phyloP scores from a whole-genome alignment of 2,329 filamentous ascomycete species.

The Madurella fahalii region DNA sequence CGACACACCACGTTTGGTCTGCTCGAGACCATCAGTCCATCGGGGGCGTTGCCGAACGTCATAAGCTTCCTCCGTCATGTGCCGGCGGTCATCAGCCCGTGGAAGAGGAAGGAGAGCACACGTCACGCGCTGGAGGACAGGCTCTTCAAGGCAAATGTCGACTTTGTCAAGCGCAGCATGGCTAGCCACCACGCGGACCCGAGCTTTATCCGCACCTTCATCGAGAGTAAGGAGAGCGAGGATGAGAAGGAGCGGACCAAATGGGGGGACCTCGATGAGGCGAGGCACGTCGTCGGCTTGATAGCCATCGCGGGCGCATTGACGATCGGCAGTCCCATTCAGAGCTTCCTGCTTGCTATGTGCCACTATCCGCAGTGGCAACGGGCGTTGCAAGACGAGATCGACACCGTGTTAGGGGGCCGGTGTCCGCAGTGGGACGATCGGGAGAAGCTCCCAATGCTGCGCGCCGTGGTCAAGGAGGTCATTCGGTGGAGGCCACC shows the following conservation, averaged over 20 bases:
- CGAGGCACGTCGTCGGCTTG: conserved; percentile 42
- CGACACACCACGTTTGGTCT: conserved; percentile 44
- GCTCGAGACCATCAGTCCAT: conserved; percentile 43
- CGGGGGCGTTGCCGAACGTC: conserved; percentile 41
- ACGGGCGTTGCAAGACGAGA: conserved; percentile 40
- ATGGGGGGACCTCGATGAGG: conserved; percentile 35
- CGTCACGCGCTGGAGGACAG: conserved; percentile 38
- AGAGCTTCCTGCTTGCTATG: conserved; percentile 39
- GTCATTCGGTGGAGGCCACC: conserved; percentile 51
- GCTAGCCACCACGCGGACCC: conserved; percentile 33
- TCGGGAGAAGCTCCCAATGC: conserved; percentile 41
- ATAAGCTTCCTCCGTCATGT: conserved; percentile 38
- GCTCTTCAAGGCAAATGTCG: conserved; percentile 37
- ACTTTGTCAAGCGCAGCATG: conserved; percentile 34
- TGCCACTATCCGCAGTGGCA: conserved; percentile 32
- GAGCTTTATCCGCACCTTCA: conserved; percentile 41
- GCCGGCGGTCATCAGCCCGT: conserved; percentile 39
- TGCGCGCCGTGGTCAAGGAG: conserved; percentile 49
- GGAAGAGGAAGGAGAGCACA: conserved; percentile 41
- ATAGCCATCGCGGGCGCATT: conserved; percentile 46
- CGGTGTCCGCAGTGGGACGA: conserved; percentile 46
- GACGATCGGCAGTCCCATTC: conserved; percentile 42
- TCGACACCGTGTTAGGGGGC: conserved; percentile 41
- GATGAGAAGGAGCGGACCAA: conserved; percentile 28
- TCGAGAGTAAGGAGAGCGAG: conserved; percentile 26